Conservation (phyloP, 352 stramenopile species). For the Pythium coloratum region DNA sequence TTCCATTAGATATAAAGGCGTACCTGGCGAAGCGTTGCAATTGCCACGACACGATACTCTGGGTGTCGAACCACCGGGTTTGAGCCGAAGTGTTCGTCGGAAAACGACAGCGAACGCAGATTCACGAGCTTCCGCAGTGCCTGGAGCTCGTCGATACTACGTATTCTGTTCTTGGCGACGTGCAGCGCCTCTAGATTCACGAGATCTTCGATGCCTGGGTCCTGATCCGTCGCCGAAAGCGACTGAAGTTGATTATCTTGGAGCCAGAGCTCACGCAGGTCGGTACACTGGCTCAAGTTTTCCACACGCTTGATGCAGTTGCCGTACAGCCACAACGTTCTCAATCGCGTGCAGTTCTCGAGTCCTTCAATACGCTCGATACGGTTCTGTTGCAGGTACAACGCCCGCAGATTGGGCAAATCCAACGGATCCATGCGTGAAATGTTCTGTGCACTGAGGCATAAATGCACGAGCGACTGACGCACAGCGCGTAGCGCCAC, state of each 20-base stretch:
- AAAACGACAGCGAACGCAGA: constrained; percentile 59
- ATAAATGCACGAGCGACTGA: constrained; percentile 73
- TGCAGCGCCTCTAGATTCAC: constrained; percentile 71
- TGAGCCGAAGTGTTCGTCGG: constrained; percentile 83
- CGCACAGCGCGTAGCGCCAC: constrained; percentile 45
- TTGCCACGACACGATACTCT: constrained; percentile 70
- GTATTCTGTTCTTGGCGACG: constrained; percentile 76
- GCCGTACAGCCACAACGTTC: constrained; percentile 74
- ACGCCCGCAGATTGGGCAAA: constrained; percentile 59
- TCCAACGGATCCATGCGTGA: constrained; percentile 50
- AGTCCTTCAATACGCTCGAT: constrained; percentile 82
- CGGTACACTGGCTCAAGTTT: constrained; percentile 56
- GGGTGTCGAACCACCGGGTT: constrained; percentile 68
- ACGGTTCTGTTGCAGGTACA: constrained; percentile 83
- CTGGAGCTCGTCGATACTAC: constrained; percentile 66
- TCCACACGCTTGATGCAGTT: constrained; percentile 70
- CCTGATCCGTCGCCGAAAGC: constrained; percentile 37
- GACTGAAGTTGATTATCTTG: constrained; percentile 76
- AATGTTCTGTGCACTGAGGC: constrained; percentile 72
- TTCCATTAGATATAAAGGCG: background rate
- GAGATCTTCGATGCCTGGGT: constrained; percentile 45
- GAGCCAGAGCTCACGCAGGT: constrained; percentile 83
- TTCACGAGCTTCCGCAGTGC: constrained; percentile 54
- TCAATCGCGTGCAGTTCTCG: constrained; percentile 59
- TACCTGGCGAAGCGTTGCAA: constrained; percentile 75